Evolutionary conservation across 192 early-diverging fungal genomes (phyloP).

Genomic region (Linnemannia hyalina): DNA sequence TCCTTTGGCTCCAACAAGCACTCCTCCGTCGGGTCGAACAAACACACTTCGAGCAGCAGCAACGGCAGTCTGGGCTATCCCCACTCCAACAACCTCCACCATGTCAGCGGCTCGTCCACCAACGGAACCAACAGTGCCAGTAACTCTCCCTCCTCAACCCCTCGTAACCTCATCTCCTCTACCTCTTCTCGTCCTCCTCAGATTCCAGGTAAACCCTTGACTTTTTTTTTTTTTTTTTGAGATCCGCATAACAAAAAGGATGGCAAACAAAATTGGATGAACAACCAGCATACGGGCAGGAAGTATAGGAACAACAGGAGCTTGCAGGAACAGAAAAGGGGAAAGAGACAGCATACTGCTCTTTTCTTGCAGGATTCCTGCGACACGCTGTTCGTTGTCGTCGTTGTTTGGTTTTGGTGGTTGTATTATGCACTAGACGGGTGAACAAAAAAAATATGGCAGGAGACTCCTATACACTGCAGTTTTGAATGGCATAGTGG

Average conservation of each 20-base stretch:
- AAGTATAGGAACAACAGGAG: not conserved
- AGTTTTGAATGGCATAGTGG: no score
- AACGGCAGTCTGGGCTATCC: constrained; percentile 26
- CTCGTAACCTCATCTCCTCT: constrained; percentile 23
- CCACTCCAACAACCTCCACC: constrained; percentile 17
- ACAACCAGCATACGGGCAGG: no score
- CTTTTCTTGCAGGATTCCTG: no score
- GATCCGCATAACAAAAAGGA: no score
- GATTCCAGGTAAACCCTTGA: constrained; percentile 9
- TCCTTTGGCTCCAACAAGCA: constrained; percentile 28
- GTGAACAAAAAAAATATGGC: no score
- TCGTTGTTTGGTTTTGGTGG: no score
- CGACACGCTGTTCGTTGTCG: no score
- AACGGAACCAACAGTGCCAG: constrained; percentile 15
- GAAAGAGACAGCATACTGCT: not conserved
- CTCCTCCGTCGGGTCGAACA: constrained; percentile 12
- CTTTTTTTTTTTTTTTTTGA: not conserved
- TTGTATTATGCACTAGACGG: no score
- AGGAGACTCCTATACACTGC: no score
- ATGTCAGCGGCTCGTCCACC: not conserved
- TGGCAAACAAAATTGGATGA: no score
- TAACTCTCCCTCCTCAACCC: constrained; percentile 1
- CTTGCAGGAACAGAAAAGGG: not conserved
- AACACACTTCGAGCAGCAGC: constrained; percentile 32
- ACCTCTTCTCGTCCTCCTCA: constrained; percentile 9